Evolutionary conservation across 2,329 filamentous ascomycete genomes (phyloP).

Genomic region (Penicillium hesseltinei): DNA sequence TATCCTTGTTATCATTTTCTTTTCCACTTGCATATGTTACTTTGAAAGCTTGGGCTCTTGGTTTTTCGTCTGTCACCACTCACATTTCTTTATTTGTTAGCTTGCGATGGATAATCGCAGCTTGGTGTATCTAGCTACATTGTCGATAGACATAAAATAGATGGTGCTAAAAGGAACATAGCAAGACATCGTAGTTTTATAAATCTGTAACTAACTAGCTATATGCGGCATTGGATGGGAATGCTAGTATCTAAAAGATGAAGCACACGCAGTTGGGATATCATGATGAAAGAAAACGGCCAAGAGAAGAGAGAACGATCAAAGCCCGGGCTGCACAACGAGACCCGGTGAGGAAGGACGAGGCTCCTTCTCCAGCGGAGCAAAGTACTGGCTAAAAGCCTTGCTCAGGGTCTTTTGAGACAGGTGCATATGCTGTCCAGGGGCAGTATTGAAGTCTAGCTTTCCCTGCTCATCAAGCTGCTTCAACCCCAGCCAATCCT

Average conservation of each 20-base stretch:
- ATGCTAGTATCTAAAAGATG: neutral
- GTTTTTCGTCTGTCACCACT: neutral
- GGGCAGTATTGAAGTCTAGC: conserved; percentile 69
- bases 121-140: conserved; percentile 20
- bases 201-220: neutral
- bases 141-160: conserved; percentile 23
- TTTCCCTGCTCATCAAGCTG: conserved; percentile 74
- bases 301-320: neutral
- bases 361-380: conserved; percentile 25
- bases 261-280: conserved; percentile 4
- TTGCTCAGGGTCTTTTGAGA: conserved; percentile 63
- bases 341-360: conserved; percentile 9
- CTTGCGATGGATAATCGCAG: neutral
- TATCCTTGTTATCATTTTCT: conserved; percentile 11
- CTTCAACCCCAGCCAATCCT: conserved; percentile 91
- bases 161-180: conserved; percentile 9
- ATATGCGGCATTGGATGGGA: neutral
- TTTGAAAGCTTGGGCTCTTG: neutral
- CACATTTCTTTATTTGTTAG: neutral
- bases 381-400: conserved; percentile 58
- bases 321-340: conserved; percentile 20
- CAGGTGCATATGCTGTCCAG: conserved; percentile 83
- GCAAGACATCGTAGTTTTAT: neutral
- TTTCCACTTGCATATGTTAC: conserved; percentile 14
- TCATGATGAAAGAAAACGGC: neutral